Evolutionary conservation across 2,329 filamentous ascomycete genomes (phyloP).

Genomic region (Rhexocercosporidium sp.): DNA sequence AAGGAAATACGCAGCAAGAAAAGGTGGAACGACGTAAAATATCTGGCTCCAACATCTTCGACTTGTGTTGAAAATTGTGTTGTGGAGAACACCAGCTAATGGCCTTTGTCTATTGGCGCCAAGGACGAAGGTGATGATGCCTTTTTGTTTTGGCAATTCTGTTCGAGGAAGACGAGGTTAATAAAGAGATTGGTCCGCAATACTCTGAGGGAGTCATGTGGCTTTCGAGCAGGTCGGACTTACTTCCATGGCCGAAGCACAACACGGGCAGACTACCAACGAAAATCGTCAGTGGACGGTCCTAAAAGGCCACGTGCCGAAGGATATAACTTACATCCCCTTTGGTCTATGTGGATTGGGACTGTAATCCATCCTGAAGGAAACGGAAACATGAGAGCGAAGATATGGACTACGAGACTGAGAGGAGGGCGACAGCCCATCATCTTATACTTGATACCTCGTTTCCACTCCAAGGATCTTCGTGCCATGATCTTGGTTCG

Average conservation of each 20-base stretch:
- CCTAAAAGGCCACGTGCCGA: not conserved
- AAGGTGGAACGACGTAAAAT: constrained; percentile 83
- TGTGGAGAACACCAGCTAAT: constrained; percentile 74
- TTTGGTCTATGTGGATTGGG: constrained; percentile 11
- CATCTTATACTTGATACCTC: not conserved
- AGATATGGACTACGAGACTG: not conserved
- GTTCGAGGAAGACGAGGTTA: not conserved
- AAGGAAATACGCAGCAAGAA: constrained; percentile 76
- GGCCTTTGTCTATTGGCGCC: constrained; percentile 86
- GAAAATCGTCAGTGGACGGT: not conserved
- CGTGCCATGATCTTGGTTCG: not conserved
- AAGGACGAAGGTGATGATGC: constrained; percentile 72
- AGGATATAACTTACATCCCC: not conserved
- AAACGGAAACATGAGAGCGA: not conserved
- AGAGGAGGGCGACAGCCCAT: not conserved
- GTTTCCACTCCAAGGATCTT: not conserved
- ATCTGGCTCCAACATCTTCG: constrained; percentile 82
- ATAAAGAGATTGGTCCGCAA: not conserved
- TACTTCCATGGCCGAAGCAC: constrained; percentile 12
- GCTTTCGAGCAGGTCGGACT: not conserved
- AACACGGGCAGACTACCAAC: constrained; percentile 5
- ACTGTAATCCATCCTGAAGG: constrained; percentile 9
- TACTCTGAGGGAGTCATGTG: not conserved
- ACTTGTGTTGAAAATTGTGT: constrained; percentile 92
- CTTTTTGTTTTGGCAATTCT: constrained; percentile 52